Evolutionary conservation across 352 stramenopile genomes (phyloP).

Genomic region (Nothophytophthora sp.): DNA sequence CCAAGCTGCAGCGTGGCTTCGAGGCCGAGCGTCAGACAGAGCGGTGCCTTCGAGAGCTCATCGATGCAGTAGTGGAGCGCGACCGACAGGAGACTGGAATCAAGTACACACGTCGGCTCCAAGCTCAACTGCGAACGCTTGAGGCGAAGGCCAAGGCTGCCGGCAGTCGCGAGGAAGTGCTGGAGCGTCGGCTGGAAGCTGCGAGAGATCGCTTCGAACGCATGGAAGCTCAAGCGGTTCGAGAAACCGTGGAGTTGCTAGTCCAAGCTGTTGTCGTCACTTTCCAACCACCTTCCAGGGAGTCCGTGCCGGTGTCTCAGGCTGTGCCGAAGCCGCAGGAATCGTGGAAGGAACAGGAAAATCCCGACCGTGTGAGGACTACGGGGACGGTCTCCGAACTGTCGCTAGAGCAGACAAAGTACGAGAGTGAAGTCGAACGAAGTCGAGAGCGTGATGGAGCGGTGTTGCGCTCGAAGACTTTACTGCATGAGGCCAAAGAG

Average conservation of each 20-base stretch:
- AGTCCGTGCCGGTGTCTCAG: slow-evolving; percentile 4
- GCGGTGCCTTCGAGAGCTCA: slow-evolving; percentile 32
- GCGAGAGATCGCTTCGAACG: slow-evolving; percentile 25
- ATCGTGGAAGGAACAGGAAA: too few relatives aligned
- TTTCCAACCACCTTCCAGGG: slow-evolving; percentile 20
- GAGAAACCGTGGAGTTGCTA: slow-evolving; percentile 45
- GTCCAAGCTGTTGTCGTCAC: slow-evolving; percentile 36
- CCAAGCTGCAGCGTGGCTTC: slow-evolving; percentile 15
- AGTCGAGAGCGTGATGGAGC: slow-evolving; percentile 39
- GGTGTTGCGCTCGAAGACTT: slow-evolving; percentile 46
- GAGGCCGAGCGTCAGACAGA: slow-evolving; percentile 12
- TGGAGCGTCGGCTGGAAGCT: slow-evolving; percentile 29
- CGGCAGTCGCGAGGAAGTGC: slow-evolving; percentile 25
- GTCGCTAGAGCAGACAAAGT: slow-evolving; percentile 30
- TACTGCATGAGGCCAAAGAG: slow-evolving; percentile 33
- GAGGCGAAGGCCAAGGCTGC: slow-evolving; percentile 27
- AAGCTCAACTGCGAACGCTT: slow-evolving; percentile 35
- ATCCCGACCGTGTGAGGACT: too few relatives aligned
- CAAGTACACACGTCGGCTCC: slow-evolving; percentile 15
- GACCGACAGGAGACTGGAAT: slow-evolving; percentile 27
- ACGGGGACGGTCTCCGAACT: slow-evolving; percentile 5
- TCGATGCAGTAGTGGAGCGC: slow-evolving; percentile 53
- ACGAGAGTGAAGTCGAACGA: slow-evolving; percentile 49
- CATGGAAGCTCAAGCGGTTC: slow-evolving; percentile 42
- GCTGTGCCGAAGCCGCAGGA: slow-evolving; percentile 15